Base-by-base conservation (phyloP, 2,329 filamentous ascomycete genomes). In the Mycocentrospora acerina region DNA sequence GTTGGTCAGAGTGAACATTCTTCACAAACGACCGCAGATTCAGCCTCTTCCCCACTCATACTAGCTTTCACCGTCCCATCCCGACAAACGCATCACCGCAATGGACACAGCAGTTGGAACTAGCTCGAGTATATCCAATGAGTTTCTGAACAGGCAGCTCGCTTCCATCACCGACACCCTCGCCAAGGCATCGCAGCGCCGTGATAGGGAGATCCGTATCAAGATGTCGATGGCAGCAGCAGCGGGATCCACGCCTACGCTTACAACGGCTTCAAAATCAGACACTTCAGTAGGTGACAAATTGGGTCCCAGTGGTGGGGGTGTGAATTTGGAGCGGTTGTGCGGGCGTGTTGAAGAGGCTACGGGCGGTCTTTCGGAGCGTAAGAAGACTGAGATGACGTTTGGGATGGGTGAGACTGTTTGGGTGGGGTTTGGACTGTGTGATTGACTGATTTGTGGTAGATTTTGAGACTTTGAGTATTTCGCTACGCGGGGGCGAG, bases 101-200 rank as follows among this genome's bases (percentile, higher is more conserved):
- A 45, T 44, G 40, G 13, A 37, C 14, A 26, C 14, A 1, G 27
- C 35, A 30, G 22, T 16, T 19, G 18, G 19, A 16, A 29, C 17
- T 3, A 14, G 27, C 11, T 29, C 44, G 1, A 27, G 19, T 24
- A 22, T 34, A n/a, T 38, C 30, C 12, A 48, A 31, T 6, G 31
- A 29, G 11, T 18, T 55, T 3, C 39, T 51, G 9, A 34, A 25
- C 19, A 46, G 35, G 11, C 55, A 58, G 10, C 29, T 59, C 7
- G 47, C 44, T 7, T 49, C 22, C 32, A 59, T 58, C 19, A 38
- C 44, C 1, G 38, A 54, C 11, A 49, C 42, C 5, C 37, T 59
- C 3, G 18, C 38, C 14, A 40, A 39, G 32, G 49, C 45, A 6
- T 50, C 48, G 2, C 42, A 41, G 25, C 44, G 45, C n/a, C 46